Evolutionary conservation across 2,329 filamentous ascomycete genomes (phyloP).

Genomic region (Dactylellina drechsleri): DNA sequence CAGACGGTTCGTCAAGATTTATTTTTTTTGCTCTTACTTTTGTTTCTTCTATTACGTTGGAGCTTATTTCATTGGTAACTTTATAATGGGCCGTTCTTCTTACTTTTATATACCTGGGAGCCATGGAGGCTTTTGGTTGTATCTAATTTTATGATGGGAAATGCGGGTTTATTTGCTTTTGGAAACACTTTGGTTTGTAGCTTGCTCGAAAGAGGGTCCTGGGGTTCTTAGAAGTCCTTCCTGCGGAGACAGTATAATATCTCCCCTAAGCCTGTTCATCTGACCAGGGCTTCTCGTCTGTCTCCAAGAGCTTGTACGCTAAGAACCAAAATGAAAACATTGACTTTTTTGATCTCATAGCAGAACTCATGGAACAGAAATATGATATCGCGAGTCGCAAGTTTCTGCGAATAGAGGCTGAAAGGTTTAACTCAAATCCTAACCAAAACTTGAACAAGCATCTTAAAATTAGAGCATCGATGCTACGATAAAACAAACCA

Average conservation of each 20-base stretch:
- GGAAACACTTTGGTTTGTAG: not conserved
- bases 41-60: slow-evolving; percentile 1
- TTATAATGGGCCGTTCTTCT: slow-evolving; percentile 19
- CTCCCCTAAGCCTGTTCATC: not conserved
- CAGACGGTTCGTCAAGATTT: not conserved
- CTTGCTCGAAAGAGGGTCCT: not conserved
- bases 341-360: not conserved
- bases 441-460: too few species aligned
- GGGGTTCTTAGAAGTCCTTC: too few species aligned
- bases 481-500: too few species aligned
- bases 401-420: too few species aligned
- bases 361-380: too few species aligned
- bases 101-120: slow-evolving; percentile 8
- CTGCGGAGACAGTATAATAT: too few species aligned
- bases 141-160: slow-evolving; percentile 22
- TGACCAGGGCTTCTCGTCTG: not conserved
- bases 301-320: not conserved
- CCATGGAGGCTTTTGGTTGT: slow-evolving; percentile 16
- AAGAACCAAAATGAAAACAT: not conserved
- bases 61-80: slow-evolving; percentile 7
- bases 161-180: slow-evolving; percentile 19
- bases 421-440: too few species aligned
- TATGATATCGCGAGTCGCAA: too few species aligned
- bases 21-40: slow-evolving; percentile 6
- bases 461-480: too few species aligned